Evolutionary conservation across 225 moss, liverwort and hornwort species (phyloP).

Genomic region (Thuidium tamariscinum): DNA sequence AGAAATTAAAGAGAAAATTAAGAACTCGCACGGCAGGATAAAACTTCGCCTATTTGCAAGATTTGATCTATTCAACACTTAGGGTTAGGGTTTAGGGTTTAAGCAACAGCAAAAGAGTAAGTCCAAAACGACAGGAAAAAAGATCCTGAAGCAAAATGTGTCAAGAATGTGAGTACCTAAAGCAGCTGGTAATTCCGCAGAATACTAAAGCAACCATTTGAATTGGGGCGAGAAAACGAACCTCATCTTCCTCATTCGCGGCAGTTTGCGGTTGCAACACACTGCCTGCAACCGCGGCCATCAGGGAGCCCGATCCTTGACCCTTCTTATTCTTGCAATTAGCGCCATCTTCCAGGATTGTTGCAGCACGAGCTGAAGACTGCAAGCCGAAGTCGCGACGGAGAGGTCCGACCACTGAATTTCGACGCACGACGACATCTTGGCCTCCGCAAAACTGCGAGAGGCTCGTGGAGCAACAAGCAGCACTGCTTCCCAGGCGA

Average conservation of each 20-base stretch:
- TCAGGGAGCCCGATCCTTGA: not conserved
- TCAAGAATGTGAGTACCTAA: not conserved
- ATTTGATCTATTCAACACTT: not conserved
- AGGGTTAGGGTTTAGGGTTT: not conserved
- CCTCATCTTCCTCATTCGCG: conserved; percentile 8
- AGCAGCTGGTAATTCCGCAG: not conserved
- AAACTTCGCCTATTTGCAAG: not conserved
- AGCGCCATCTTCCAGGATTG: not conserved
- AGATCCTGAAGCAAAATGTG: not conserved
- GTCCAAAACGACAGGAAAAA: not conserved
- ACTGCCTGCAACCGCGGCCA: not conserved
- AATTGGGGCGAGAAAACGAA: not conserved
- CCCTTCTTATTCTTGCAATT: not conserved
- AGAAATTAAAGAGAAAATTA: not conserved
- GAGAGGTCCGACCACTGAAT: not conserved
- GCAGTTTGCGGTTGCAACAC: not conserved
- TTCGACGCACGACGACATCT: not conserved
- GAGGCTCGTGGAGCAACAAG: not conserved
- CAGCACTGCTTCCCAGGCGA: not conserved
- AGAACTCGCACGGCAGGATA: not conserved
- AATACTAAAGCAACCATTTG: too few species aligned
- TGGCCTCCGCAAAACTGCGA: not conserved
- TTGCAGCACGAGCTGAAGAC: not conserved
- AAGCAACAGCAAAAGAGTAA: not conserved
- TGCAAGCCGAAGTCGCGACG: not conserved